Percentiles rank a stretch among this genome's conserved stretches.
Evolutionary conservation across 202 grass and related monocot species (phyloP).

Genomic region (Setaria viridis): DNA sequence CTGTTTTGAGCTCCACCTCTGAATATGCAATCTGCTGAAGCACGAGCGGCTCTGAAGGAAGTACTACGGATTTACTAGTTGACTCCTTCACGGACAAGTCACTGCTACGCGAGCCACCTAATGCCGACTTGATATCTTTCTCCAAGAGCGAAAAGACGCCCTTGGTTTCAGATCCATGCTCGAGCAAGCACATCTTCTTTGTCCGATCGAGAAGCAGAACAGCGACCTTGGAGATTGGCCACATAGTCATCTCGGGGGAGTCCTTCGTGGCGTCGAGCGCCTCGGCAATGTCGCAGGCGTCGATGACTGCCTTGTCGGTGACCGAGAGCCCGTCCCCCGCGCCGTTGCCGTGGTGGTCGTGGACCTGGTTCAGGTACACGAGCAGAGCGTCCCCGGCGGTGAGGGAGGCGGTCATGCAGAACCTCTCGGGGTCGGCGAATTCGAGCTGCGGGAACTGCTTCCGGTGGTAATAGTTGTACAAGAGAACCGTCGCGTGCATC

Average conservation of each 20-base stretch:
- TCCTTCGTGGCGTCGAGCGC: slow-evolving; percentile 40
- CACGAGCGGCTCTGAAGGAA: slow-evolving; percentile 26
- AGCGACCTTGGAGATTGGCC: slow-evolving; percentile 64
- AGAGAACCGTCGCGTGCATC: slow-evolving; percentile 63
- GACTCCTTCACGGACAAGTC: slow-evolving; percentile 15
- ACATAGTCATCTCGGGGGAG: slow-evolving; percentile 38
- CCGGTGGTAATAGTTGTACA: slow-evolving; percentile 83
- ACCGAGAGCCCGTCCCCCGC: slow-evolving; percentile 35
- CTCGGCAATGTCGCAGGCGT: slow-evolving; percentile 57
- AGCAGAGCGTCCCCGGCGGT: slow-evolving; percentile 43
- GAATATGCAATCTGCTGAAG: slow-evolving; percentile 62
- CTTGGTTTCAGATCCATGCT: slow-evolving; percentile 44
- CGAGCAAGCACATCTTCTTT: slow-evolving; percentile 58
- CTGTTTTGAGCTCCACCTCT: slow-evolving; percentile 60
- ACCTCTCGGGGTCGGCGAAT: slow-evolving; percentile 48
- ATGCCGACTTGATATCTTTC: slow-evolving; percentile 47
- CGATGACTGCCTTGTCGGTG: slow-evolving; percentile 44
- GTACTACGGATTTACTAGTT: neutral
- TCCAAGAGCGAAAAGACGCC: slow-evolving; percentile 66
- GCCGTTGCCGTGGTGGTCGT: slow-evolving; percentile 37
- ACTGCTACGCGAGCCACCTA: neutral
- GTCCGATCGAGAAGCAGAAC: slow-evolving; percentile 58
- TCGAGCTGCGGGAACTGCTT: slow-evolving; percentile 57
- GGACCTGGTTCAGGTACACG: slow-evolving; percentile 46
- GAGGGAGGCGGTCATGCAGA: slow-evolving; percentile 44